A percentile compares a stretch with the other conserved stretches of the same genome.
Conservation (phyloP, 805 yeast genomes). For the Soucietia sequanensis region DNA sequence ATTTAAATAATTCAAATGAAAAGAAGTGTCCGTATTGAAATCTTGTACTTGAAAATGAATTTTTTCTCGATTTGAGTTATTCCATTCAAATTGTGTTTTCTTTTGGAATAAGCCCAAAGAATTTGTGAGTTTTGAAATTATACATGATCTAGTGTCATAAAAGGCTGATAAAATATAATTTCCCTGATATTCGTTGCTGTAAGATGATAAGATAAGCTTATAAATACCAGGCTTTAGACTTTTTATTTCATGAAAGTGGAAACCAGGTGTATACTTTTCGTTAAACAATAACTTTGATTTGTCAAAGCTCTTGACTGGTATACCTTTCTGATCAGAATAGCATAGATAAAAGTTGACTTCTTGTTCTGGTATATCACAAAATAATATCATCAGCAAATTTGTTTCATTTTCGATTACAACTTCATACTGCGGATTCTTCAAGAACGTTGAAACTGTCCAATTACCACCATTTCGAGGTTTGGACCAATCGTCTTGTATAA, state of each 20-base stretch:
- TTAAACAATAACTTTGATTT: constrained; percentile 28
- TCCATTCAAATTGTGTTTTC: constrained; percentile 34
- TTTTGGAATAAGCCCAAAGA: constrained; percentile 36
- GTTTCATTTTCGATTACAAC: constrained; percentile 18
- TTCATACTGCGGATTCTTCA: constrained; percentile 55
- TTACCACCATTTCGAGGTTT: constrained; percentile 51
- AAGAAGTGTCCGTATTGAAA: constrained; percentile 18
- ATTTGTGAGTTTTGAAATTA: constrained; percentile 15
- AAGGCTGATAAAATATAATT: constrained; percentile 32
- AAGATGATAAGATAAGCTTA: constrained; percentile 47
- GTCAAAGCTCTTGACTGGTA: constrained; percentile 19
- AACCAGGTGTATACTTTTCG: constrained; percentile 31
- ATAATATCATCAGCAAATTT: constrained; percentile 18
- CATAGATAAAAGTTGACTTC: constrained; percentile 46
- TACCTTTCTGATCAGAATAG: constrained; percentile 29
- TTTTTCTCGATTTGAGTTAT: constrained; percentile 36
- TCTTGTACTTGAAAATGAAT: constrained; percentile 20
- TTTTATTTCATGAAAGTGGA: constrained; percentile 15
- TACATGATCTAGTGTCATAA: constrained; percentile 10
- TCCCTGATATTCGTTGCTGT: constrained; percentile 26
- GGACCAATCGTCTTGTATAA: constrained; percentile 46
- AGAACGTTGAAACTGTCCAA: constrained; percentile 46
- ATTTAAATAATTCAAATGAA: constrained; percentile 18
- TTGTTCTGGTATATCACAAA: constrained; percentile 16
- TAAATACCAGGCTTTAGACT: constrained; percentile 37